phyloP scores from a whole-genome alignment of 768 basidiomycete genomes.

The Xerocomus brunneocitrinus region DNA sequence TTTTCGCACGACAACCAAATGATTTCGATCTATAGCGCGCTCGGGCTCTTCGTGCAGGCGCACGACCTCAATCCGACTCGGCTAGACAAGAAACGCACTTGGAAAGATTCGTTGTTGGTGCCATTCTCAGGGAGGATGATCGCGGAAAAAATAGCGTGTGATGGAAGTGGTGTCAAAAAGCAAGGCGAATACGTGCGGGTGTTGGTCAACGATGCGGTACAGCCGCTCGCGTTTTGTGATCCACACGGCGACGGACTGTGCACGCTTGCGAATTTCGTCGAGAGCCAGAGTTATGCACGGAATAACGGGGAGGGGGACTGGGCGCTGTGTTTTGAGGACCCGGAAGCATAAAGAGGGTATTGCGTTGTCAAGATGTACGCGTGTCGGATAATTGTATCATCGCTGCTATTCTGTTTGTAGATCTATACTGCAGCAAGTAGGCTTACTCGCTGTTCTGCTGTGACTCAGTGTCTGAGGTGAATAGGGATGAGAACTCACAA shows the following conservation, averaged over 20 bases:
- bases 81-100: slow-evolving; percentile 22
- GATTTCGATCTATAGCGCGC: slow-evolving; percentile 61
- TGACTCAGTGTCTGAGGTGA: too few relatives aligned
- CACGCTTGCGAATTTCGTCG: slow-evolving; percentile 55
- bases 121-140: slow-evolving; percentile 73
- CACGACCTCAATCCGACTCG: slow-evolving; percentile 7
- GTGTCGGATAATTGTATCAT: too few relatives aligned
- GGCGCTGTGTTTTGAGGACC: too few relatives aligned
- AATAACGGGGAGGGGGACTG: slow-evolving; percentile 41
- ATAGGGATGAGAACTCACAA: too few relatives aligned
- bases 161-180: slow-evolving; percentile 1
- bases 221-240: slow-evolving; percentile 56
- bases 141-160: slow-evolving; percentile 59
- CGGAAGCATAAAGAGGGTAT: too few relatives aligned
- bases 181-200: slow-evolving; percentile 54
- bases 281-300: slow-evolving; percentile 63
- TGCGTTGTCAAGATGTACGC: too few relatives aligned
- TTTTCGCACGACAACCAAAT: slow-evolving; percentile 86
- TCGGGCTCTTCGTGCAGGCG: slow-evolving; percentile 48
- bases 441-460: too few relatives aligned
- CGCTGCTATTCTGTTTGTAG: too few relatives aligned
- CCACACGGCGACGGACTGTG: slow-evolving; percentile 54
- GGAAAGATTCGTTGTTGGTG: slow-evolving; percentile 46
- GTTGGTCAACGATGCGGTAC: slow-evolving; percentile 67
- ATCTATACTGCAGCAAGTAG: too few relatives aligned